Evolutionary conservation across 352 stramenopile genomes (phyloP), one percentile per base, ranked within the genome.

Genomic region (Phytophthora pistaciae): DNA sequence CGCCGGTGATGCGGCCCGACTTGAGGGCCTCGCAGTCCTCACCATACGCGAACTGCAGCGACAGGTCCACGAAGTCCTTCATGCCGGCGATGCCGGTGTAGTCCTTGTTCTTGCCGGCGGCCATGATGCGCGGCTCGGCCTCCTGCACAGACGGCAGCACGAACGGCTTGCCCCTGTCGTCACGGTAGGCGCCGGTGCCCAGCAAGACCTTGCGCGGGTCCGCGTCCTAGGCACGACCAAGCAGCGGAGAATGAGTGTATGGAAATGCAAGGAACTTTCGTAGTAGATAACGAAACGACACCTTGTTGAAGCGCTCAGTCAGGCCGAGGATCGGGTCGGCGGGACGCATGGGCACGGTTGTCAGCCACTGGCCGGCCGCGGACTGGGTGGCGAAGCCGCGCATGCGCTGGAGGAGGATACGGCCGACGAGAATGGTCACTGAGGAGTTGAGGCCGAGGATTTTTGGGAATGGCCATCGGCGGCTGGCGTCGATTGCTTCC

Each of bases 131-230:
- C 69, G 96, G 87, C 85, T 99, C 98, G 14, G 98, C 98, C 78
- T 99, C 93, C 40, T 93, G 81, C n/a, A 99, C 97, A 48, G 96
- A 99, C 38, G 96, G 93, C 44, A 99, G 84, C 67, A 99, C 95
- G 73, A 96, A 99, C 63, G 98, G 97, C 84, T 98, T 97, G 71
- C 88, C 88, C 52, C 96, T 85, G 70, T 98, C 92, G 69, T 98
- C 95, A 71, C 98, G 92, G 85, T 99, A 99, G 7, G 98, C 98
- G 66, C 98, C 98, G n/a, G 99, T 98, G 56, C 98, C 98, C 25
- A 99, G 82, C 87, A 94, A 98, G 5, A 99, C 93, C 84, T 99
- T 99, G 55, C 89, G 75, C 57, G 93, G 48, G 77, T 99, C 94
- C 33, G 89, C 86, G 83, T 98, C 97, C 80, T 97, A 83, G 49